Conservation (phyloP, 2,329 filamentous ascomycete species). For the Rhynchosporium secalis region DNA sequence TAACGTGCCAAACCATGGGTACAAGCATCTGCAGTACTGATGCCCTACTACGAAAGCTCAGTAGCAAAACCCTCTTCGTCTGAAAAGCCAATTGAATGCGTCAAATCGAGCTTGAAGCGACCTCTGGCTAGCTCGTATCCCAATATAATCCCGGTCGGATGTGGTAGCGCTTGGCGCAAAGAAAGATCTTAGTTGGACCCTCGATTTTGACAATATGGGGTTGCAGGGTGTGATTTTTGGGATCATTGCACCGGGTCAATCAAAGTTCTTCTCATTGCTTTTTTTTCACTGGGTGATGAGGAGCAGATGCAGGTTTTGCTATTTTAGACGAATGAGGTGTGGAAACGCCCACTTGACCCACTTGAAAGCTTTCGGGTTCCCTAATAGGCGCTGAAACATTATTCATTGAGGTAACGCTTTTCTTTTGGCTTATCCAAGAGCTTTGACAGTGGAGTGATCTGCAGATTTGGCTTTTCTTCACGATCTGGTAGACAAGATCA, state of each 20-base stretch:
- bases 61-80: neutral
- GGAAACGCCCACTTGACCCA: too few species aligned
- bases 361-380: too few species aligned
- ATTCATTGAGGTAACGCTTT: too few species aligned
- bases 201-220: neutral
- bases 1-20: too few species aligned
- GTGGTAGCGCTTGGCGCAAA: constrained; percentile 6
- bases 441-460: neutral
- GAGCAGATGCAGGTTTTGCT: constrained; percentile 6
- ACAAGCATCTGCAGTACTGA: too few species aligned
- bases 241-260: constrained; percentile 1
- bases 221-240: constrained; percentile 3
- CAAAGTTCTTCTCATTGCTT: neutral
- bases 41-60: too few species aligned
- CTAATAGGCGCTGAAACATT: too few species aligned
- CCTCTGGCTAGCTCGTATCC: neutral
- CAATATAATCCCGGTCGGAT: neutral
- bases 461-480: neutral
- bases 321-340: neutral
- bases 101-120: neutral
- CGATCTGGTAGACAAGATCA: neutral
- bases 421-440: neutral
- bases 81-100: neutral
- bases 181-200: neutral
- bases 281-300: neutral